phyloP scores from a whole-genome alignment of 2,329 filamentous ascomycete genomes.

The Pseudogymnoascus sp. region DNA sequence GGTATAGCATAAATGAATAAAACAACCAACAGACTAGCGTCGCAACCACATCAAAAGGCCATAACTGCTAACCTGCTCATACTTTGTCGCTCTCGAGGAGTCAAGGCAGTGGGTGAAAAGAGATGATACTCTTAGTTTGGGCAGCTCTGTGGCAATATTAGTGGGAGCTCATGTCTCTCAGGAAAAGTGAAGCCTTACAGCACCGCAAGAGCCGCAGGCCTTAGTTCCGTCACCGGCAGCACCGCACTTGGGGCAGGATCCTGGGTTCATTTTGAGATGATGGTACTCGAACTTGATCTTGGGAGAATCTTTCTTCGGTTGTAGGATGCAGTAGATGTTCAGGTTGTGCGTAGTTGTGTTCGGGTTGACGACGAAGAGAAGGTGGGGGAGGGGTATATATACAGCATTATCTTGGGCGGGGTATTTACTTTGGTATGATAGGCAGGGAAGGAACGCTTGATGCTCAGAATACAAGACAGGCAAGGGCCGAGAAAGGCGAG shows the following conservation, averaged over 20 bases:
- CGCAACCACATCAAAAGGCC: constrained; percentile 3
- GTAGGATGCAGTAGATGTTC: background rate
- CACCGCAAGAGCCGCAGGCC: constrained; percentile 7
- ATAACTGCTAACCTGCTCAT: constrained; percentile 29
- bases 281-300: background rate
- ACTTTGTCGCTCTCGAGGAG: constrained; percentile 2
- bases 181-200: background rate
- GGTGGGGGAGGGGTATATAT: background rate
- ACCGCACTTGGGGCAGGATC: constrained; percentile 5
- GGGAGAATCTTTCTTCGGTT: background rate
- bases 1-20: background rate
- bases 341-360: background rate
- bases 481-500: background rate
- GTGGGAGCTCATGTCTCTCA: background rate
- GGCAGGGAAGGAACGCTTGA: constrained; percentile 5
- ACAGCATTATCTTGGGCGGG: background rate
- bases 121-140: constrained; percentile 7
- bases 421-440: constrained; percentile 4
- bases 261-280: constrained; percentile 7
- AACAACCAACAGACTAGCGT: background rate
- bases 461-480: constrained; percentile 1
- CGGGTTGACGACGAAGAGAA: background rate
- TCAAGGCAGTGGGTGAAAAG: background rate
- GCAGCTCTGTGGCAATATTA: constrained; percentile 2
- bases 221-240: background rate